Percentiles rank a stretch among this genome's conserved stretches.
These are phyloP conservation scores for Schizochytrium sp. DNA, from an alignment of 108 stramenopile genomes.

Conservation along the genomic window DNA sequence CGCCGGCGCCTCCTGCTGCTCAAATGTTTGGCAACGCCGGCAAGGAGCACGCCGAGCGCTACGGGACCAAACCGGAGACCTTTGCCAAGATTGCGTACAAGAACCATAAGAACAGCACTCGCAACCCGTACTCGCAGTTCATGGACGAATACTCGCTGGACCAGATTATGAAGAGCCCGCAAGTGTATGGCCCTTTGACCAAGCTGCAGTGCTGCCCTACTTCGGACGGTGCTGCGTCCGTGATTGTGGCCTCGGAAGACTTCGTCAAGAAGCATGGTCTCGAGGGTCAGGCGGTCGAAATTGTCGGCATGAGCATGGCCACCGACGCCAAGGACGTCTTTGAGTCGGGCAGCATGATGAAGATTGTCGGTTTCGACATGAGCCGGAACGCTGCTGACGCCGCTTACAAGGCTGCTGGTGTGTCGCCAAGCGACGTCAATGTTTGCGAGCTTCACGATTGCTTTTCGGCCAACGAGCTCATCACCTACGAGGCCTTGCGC, in stretches of 20 bases:
- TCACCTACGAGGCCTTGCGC: background rate
- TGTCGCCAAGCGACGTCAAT: background rate
- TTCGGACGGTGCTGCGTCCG: slow-evolving; percentile 2
- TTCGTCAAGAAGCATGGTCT: background rate
- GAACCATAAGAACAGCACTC: background rate
- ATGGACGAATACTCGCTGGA: background rate
- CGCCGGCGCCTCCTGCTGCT: background rate
- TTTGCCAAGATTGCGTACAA: slow-evolving; percentile 15
- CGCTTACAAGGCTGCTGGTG: background rate
- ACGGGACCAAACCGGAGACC: background rate
- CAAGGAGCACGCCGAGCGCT: background rate
- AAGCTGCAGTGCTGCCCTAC: slow-evolving; percentile 20
- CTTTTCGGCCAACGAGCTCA: slow-evolving; percentile 7
- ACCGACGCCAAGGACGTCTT: background rate
- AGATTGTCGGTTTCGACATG: slow-evolving; percentile 11
- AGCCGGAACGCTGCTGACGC: background rate
- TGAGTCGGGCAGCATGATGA: background rate
- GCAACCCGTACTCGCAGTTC: slow-evolving; percentile 1
- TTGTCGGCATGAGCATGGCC: background rate
- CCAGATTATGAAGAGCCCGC: background rate
- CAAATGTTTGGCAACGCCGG: slow-evolving; percentile 16
- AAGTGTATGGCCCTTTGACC: background rate
- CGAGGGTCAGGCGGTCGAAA: background rate
- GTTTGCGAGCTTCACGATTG: slow-evolving; percentile 2
- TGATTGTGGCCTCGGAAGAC: background rate